Evolutionary conservation across 78 protist species (phyloP), one percentile per base, ranked within the genome.

Genomic region (Blattamonas nauphoetae): DNA sequence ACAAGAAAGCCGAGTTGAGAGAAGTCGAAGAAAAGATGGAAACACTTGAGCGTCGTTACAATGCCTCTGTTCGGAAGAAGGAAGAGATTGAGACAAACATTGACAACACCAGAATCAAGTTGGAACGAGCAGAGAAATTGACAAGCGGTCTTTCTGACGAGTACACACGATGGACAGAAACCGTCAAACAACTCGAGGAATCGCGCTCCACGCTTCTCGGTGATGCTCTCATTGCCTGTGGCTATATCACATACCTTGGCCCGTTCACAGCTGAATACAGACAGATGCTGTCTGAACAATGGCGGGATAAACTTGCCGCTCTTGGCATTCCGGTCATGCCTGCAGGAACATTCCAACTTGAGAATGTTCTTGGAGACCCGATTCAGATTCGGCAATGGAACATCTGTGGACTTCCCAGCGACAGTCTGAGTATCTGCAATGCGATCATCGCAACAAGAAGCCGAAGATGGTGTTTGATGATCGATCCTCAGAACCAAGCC

Each of bases 181-280:
- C 78, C 6, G 77, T 41, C 38, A 32, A 0, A 1, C 1, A 43
- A 33, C 91, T 91, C 34, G 35, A 2, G 29, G 55, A 45, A 41
- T 55, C 32, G 44, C 38, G 41, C 36, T 0, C 0, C 42, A 77
- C 41, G 46, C 89, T 93, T 34, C 63, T 88, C 0, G 97, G 96
- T 36, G 93, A 94, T 88, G 77, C 88, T 41, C 85, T 96, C 29
- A 21, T 93, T 0, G 46, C 92, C 79, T 64, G 94, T 0, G 97
- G 95, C 33, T 33, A 63, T 42, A 36, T 96, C 38, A 88, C 94
- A 38, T 96, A 96, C 86, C 45, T 92, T 1, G 98, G 98, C 2
- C 91, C 95, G 46, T 93, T 94, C 90, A 94, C 94, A 21, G 38
- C 83, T 29, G 21, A 2, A 6, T 95, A 71, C 84, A 84, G 97